Evolutionary conservation across 2,329 filamentous ascomycete genomes (phyloP).

Genomic region (Cladosporium oxysporum): DNA sequence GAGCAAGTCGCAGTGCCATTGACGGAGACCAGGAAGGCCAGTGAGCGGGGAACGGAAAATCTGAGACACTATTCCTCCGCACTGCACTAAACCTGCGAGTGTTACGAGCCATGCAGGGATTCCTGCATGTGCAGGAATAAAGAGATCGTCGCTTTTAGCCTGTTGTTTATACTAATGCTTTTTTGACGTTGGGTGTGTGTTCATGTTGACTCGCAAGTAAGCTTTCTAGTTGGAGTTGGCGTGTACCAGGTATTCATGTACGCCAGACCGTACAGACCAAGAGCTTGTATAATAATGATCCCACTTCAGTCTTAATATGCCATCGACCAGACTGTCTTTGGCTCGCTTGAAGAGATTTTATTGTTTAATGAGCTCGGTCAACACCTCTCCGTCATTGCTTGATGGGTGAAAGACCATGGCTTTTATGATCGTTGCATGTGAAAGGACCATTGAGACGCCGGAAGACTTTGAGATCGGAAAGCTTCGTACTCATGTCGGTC

Average conservation of each 20-base stretch:
- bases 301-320: neutral
- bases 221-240: neutral
- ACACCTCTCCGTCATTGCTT: neutral
- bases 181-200: neutral
- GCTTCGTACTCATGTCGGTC: neutral
- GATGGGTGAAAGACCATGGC: neutral
- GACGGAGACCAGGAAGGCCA: neutral
- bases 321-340: neutral
- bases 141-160: slow-evolving; percentile 3
- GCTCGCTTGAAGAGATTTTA: neutral
- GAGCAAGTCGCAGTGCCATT: slow-evolving; percentile 4
- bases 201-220: neutral
- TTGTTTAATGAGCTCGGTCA: neutral
- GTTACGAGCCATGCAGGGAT: slow-evolving; percentile 2
- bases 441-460: neutral
- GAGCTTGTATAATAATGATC: neutral
- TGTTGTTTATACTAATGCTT: slow-evolving; percentile 1
- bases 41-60: slow-evolving; percentile 18
- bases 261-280: neutral
- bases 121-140: neutral
- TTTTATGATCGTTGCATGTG: neutral
- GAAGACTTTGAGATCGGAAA: neutral
- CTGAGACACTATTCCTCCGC: neutral
- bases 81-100: slow-evolving; percentile 2
- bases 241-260: neutral